Evolutionary conservation across 2,329 filamentous ascomycete genomes (phyloP).

Genomic region (Alternaria triticimaculans): DNA sequence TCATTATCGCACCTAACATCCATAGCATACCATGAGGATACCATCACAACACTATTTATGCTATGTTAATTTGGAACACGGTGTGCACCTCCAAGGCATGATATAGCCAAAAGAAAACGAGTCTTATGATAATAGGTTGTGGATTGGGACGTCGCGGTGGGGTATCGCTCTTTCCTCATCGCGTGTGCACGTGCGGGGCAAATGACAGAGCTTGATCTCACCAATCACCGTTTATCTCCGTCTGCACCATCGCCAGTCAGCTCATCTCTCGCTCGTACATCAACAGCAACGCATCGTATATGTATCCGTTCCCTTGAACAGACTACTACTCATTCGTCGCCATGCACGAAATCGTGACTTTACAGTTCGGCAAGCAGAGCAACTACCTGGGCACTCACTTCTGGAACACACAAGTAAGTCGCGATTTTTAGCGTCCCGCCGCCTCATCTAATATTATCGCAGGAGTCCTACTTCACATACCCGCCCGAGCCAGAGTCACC

Average conservation of each 20-base stretch:
- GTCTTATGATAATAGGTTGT: neutral
- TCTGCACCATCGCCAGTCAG: neutral
- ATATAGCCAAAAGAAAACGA: neutral
- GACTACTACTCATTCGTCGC: neutral
- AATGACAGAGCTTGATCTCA: slow-evolving; percentile 11
- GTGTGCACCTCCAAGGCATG: neutral
- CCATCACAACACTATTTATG: neutral
- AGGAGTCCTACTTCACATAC: slow-evolving; percentile 99
- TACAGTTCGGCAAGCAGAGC: slow-evolving; percentile 90
- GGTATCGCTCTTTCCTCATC: slow-evolving; percentile 5
- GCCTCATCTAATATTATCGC: neutral
- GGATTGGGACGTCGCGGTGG: neutral
- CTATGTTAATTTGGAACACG: neutral
- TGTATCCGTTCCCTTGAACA: neutral
- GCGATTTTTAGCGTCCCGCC: neutral
- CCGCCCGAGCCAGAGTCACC: slow-evolving; percentile 67
- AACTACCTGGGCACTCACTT: slow-evolving; percentile 97
- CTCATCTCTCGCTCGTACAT: neutral
- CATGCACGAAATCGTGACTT: slow-evolving; percentile 95
- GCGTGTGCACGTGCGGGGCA: slow-evolving; percentile 38
- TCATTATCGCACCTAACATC: neutral
- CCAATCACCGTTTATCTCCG: slow-evolving; percentile 9
- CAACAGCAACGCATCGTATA: neutral
- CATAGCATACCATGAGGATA: neutral
- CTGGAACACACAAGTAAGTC: slow-evolving; percentile 85